Evolutionary conservation across 73 alveolate genomes (phyloP).

Genomic region (Uronychia binucleata): DNA sequence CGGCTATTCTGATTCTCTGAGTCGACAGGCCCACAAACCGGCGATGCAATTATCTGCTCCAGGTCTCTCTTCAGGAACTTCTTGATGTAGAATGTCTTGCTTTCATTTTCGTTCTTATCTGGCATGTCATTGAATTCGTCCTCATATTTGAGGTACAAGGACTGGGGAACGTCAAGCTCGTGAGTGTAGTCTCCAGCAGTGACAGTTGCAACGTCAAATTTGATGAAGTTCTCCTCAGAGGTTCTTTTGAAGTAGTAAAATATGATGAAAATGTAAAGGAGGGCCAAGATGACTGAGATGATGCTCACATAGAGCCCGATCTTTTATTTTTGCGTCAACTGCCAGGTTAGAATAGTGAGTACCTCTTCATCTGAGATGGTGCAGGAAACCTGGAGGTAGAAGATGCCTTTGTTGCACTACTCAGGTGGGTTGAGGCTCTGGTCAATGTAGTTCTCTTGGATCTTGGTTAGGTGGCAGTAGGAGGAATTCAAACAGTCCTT

Average conservation of each 20-base stretch:
- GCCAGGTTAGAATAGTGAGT: too few relatives aligned
- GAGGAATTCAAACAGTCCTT: neutral
- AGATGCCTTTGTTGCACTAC: conserved; percentile 14
- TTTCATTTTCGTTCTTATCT: neutral
- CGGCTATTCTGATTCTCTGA: conserved; percentile 4
- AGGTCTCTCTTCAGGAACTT: conserved; percentile 13
- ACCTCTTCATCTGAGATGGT: conserved; percentile 18
- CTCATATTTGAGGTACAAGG: conserved; percentile 12
- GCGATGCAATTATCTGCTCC: neutral
- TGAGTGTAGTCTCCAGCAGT: conserved; percentile 54
- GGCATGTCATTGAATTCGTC: neutral
- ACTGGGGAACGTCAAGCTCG: conserved; percentile 12
- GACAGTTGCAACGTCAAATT: conserved; percentile 53
- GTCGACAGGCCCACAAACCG: neutral
- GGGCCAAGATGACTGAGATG: neutral
- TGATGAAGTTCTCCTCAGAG: neutral
- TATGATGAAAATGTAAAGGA: neutral
- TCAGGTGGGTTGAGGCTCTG: neutral
- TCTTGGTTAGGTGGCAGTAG: neutral
- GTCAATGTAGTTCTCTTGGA: neutral
- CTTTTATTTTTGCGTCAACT: too few relatives aligned
- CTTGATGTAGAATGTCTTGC: conserved; percentile 2
- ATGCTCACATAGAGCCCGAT: conserved; percentile 2
- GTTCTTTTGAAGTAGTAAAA: conserved; percentile 13
- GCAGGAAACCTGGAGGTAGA: conserved; percentile 41